phyloP scores from a whole-genome alignment of 2,329 filamentous ascomycete genomes.

The Hypoxylon sp. region DNA sequence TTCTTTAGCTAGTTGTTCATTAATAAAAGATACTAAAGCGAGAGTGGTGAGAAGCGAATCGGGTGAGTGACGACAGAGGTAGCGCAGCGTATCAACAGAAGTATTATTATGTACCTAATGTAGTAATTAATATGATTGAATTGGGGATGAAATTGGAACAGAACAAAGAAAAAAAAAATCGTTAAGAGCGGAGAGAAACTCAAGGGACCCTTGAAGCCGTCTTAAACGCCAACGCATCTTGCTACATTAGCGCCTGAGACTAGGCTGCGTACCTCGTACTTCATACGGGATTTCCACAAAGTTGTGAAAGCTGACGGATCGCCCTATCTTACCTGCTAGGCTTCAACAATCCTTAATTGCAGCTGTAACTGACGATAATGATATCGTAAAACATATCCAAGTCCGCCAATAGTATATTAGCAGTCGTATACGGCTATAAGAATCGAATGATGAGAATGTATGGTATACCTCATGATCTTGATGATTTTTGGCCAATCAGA shows the following conservation, averaged over 20 bases:
- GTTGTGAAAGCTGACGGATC: slow-evolving; percentile 28
- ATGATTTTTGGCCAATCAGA: slow-evolving; percentile 27
- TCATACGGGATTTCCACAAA: slow-evolving; percentile 19
- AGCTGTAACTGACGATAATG: slow-evolving; percentile 7
- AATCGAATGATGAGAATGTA: slow-evolving; percentile 23
- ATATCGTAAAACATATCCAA: slow-evolving; percentile 8
- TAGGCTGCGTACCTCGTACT: slow-evolving; percentile 35
- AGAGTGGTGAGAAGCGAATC: slow-evolving; percentile 27
- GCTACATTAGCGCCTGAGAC: slow-evolving; percentile 44
- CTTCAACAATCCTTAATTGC: slow-evolving; percentile 19
- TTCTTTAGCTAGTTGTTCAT: slow-evolving; percentile 25
- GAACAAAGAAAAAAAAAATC: slow-evolving; percentile 39
- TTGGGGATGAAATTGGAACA: slow-evolving; percentile 30
- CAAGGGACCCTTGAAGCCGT: slow-evolving; percentile 40
- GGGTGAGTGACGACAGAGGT: slow-evolving; percentile 19
- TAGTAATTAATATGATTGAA: slow-evolving; percentile 30
- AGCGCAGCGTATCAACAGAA: slow-evolving; percentile 32
- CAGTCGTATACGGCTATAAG: slow-evolving; percentile 7
- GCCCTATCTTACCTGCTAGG: slow-evolving; percentile 20
- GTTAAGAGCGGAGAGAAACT: slow-evolving; percentile 37
- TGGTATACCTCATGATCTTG: slow-evolving; percentile 21
- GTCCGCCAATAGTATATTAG: neutral
- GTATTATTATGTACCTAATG: slow-evolving; percentile 19
- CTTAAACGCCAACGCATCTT: slow-evolving; percentile 44
- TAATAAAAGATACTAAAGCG: slow-evolving; percentile 13